Conservation (phyloP, 1,139 yeast genomes). For the Suhomyces wounanorum region DNA sequence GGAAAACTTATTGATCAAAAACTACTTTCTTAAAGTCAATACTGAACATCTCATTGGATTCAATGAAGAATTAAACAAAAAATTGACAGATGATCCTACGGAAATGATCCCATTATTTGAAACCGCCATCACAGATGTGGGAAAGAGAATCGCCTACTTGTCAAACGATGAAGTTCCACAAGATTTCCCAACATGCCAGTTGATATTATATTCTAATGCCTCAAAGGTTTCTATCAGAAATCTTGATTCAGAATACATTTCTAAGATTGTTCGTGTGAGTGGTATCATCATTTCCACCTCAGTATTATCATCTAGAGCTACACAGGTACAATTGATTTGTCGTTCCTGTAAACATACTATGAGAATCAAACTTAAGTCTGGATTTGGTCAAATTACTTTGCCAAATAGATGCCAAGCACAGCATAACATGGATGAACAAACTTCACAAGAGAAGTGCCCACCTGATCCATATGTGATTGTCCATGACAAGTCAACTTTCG, state of each 20-base stretch:
- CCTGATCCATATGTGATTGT: conserved; percentile 90
- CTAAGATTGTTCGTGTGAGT: conserved; percentile 86
- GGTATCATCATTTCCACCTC: conserved; percentile 95
- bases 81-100: conserved; percentile 80
- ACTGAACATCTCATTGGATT: conserved; percentile 84
- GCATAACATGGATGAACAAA: conserved; percentile 46
- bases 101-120: conserved; percentile 91
- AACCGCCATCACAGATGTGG: conserved; percentile 85
- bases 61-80: conserved; percentile 86
- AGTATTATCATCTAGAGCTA: conserved; percentile 85
- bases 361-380: conserved; percentile 64
- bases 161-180: conserved; percentile 56
- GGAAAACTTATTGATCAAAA: conserved; percentile 78
- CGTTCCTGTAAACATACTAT: conserved; percentile 83
- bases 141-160: conserved; percentile 72
- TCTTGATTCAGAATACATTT: conserved; percentile 83
- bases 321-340: conserved; percentile 82
- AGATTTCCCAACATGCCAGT: conserved; percentile 78
- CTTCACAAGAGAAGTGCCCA: conserved; percentile 71
- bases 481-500: conserved; percentile 88
- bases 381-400: conserved; percentile 76
- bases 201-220: conserved; percentile 74
- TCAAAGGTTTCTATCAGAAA: conserved; percentile 72
- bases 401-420: conserved; percentile 78
- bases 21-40: conserved; percentile 73